Percentiles rank a stretch among this genome's conserved stretches.
Evolutionary conservation across 257 asterid genomes (phyloP).

Genomic region (Solanum paucissectum): DNA sequence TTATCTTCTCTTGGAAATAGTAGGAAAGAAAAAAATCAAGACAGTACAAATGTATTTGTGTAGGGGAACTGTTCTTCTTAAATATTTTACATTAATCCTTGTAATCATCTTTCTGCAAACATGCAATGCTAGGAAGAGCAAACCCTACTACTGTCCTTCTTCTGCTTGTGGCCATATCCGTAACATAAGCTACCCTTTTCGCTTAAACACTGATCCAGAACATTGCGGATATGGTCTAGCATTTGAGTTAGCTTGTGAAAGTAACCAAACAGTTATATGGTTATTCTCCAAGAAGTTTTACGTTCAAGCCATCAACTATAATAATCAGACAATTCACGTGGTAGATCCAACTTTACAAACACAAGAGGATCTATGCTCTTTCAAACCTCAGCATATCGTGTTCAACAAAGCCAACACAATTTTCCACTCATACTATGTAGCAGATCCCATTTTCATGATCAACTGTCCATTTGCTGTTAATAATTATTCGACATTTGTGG

Average conservation of each 20-base stretch:
- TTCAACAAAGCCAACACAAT: neutral
- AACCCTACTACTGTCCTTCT: too few relatives aligned
- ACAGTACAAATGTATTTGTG: neutral
- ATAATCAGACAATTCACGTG: constrained; percentile 7
- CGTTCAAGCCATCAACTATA: constrained; percentile 11
- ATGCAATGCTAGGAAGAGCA: too few relatives aligned
- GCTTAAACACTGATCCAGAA: neutral
- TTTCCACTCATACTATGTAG: too few relatives aligned
- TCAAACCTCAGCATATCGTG: neutral
- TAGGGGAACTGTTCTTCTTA: neutral
- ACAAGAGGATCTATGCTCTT: constrained; percentile 1
- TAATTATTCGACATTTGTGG: neutral
- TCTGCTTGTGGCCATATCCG: neutral
- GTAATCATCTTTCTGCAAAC: too few relatives aligned
- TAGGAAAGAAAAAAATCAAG: too few relatives aligned
- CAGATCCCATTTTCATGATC: neutral
- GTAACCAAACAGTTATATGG: neutral
- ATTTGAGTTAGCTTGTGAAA: constrained; percentile 11
- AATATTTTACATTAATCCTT: neutral
- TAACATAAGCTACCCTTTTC: neutral
- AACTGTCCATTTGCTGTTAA: constrained; percentile 13
- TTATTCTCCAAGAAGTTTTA: neutral
- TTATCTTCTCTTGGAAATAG: too few relatives aligned
- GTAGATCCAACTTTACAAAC: neutral
- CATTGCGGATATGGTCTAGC: neutral